phyloP scores from a whole-genome alignment of 139 green algal genomes.

The Haematococcus sp. region DNA sequence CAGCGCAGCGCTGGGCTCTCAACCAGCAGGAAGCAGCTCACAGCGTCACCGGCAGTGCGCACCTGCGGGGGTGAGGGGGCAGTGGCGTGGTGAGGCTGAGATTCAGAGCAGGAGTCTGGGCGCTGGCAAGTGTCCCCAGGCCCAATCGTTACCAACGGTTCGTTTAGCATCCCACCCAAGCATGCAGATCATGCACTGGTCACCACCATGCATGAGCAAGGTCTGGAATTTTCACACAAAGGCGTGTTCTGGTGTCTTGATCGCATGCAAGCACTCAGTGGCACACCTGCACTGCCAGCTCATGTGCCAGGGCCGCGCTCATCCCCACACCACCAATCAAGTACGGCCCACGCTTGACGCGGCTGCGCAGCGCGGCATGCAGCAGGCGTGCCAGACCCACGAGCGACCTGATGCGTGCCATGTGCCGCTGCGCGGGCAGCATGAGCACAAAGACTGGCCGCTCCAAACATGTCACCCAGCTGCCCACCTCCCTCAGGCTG shows the following conservation, averaged over 20 bases:
- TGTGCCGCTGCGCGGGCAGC: conserved; percentile 16
- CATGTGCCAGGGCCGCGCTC: conserved; percentile 60
- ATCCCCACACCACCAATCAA: conserved; percentile 61
- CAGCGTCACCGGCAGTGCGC: no score
- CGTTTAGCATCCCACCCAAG: no score
- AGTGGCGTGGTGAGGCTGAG: no score
- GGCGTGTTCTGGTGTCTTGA: no score
- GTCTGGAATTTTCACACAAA: no score
- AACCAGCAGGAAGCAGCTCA: conserved; percentile 17
- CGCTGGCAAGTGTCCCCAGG: no score
- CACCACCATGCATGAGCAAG: no score
- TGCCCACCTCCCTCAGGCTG: conserved; percentile 16
- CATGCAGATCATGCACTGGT: no score
- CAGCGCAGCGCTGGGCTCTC: conserved; percentile 42
- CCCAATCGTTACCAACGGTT: no score
- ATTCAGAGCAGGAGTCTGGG: no score
- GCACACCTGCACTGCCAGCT: conserved; percentile 50
- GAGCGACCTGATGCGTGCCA: conserved; percentile 10
- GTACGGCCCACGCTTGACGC: not conserved
- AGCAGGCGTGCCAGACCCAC: conserved; percentile 34
- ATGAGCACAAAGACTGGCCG: conserved; percentile 17
- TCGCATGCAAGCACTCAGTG: not conserved
- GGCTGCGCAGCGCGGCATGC: conserved; percentile 17
- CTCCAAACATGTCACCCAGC: not conserved
- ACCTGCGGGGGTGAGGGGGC: no score